Percentiles rank a stretch among this genome's conserved stretches.
phyloP scores from a whole-genome alignment of 495 filamentous ascomycete genomes.

The Usnea hakonensis region DNA sequence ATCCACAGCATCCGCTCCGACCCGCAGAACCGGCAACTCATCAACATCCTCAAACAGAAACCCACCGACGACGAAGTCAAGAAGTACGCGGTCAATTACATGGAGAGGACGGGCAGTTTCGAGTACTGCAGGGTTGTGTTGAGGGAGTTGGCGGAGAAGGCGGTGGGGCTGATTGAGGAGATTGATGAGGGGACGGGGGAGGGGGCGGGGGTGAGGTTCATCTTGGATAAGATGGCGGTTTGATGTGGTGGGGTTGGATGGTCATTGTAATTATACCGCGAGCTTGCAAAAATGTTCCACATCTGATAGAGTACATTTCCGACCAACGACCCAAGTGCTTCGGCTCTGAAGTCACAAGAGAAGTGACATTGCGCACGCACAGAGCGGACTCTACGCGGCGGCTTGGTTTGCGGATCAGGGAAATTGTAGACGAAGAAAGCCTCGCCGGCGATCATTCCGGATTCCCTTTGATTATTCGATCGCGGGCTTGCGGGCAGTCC shows the following conservation, averaged over 20 bases:
- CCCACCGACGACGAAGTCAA: conserved; percentile 83
- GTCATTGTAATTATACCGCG: neutral
- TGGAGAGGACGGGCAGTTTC: conserved; percentile 85
- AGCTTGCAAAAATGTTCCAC: neutral
- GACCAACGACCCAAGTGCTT: too few relatives aligned
- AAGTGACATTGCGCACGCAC: too few relatives aligned
- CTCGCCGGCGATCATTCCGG: too few relatives aligned
- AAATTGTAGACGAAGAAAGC: neutral
- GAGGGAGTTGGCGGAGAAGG: conserved; percentile 54
- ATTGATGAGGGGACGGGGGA: conserved; percentile 29
- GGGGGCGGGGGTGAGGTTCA: conserved; percentile 36
- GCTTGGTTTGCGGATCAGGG: too few relatives aligned
- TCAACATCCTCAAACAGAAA: conserved; percentile 89
- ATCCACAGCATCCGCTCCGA: conserved; percentile 88
- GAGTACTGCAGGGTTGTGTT: conserved; percentile 72
- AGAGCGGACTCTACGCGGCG: too few relatives aligned
- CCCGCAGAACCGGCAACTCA: conserved; percentile 68
- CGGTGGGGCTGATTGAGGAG: conserved; percentile 51
- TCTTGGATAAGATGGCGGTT: conserved; percentile 41
- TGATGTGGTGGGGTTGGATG: neutral
- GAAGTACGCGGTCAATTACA: conserved; percentile 81
- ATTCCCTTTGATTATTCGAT: too few relatives aligned
- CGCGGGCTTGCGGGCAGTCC: too few relatives aligned
- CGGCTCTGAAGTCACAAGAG: too few relatives aligned
- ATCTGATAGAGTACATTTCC: too few relatives aligned